Base-by-base conservation (phyloP, 768 basidiomycete species). In the Austroboletus eburneus region DNA sequence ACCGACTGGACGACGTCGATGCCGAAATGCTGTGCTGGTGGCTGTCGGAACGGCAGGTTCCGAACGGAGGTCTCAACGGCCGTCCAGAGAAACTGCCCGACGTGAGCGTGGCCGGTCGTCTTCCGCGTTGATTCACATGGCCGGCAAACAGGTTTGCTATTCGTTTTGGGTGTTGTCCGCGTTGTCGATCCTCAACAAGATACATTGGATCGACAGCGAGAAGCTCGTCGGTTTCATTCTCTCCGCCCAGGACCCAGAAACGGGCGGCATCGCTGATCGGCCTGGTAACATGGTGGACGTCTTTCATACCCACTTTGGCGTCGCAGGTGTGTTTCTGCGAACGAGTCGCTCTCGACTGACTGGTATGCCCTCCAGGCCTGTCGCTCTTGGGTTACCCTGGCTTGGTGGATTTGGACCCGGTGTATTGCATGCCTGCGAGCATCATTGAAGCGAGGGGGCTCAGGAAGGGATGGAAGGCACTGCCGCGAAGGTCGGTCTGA, bases 21-120 rank as follows among this genome's bases (percentile, higher is more conserved):
- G 61, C 71, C 2, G 78, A 88, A n/a, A 87, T 81, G 23, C 69
- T 97, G 1, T 86, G 74, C 3, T 94, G 91, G 86, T 98, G 96
- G 96, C 69, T 99, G 3, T 79, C 88, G 6, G 96, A 98, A 61
- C 75, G 96, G 7, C 96, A 99, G 63, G 73, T 96, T 12, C 87
- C 93, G 0, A 91, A 79, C 57, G 96, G 96, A 8, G 96, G 96
- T 0, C 70, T 99, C 49, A 98, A 98, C 55, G 96, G 95, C 1
- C 76, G 96, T n/a, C 96, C 96, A 9, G 91, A 99, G 64, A 99
- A 99, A 69, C 72, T 98, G 27, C 91, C 93, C 69, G 95, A 98
- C 62, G 96, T 95, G 56, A 56, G 83, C 74, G 7, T 9, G n/a
- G 8, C n/a, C 29, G 3, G 14, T 22, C 20, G 0, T 25, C 24